phyloP scores from a whole-genome alignment of 371 early-diverging fungal genomes.

The Amoeboaphelidium occidentale region DNA sequence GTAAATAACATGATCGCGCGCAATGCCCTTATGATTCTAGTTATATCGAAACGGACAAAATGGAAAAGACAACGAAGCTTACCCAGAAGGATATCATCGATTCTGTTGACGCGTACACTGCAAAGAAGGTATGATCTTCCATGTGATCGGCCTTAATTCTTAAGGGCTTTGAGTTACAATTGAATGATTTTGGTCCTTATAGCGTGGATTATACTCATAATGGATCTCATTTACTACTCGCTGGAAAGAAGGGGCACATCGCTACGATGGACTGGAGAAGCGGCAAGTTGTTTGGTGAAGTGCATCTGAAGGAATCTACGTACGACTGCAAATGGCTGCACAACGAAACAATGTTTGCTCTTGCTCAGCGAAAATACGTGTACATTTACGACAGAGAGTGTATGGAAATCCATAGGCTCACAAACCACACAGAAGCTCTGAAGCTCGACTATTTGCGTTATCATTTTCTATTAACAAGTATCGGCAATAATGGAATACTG shows the following conservation, averaged over 20 bases:
- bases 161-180: constrained; percentile 48
- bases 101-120: constrained; percentile 50
- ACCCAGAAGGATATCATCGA: constrained; percentile 47
- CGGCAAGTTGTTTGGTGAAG: constrained; percentile 57
- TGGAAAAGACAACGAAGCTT: constrained; percentile 67
- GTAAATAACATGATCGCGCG: no score
- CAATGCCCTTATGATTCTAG: constrained; percentile 8
- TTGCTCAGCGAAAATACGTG: constrained; percentile 83
- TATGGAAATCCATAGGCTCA: constrained; percentile 75
- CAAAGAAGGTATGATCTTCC: constrained; percentile 30
- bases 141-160: background rate
- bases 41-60: constrained; percentile 55
- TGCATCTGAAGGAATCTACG: constrained; percentile 30
- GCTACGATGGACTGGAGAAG: constrained; percentile 78
- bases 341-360: constrained; percentile 89
- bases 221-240: constrained; percentile 63
- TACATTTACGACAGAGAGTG: constrained; percentile 92
- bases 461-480: constrained; percentile 76
- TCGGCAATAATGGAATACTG: constrained; percentile 55
- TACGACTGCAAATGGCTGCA: constrained; percentile 52
- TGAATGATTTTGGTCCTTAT: constrained; percentile 73
- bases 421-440: constrained; percentile 53
- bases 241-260: constrained; percentile 72
- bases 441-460: constrained; percentile 82
- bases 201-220: constrained; percentile 65